A percentile compares a stretch with the other conserved stretches of the same genome.
Conservation (phyloP, 192 early-diverging fungal species). For the Funneliformis geosporum region DNA sequence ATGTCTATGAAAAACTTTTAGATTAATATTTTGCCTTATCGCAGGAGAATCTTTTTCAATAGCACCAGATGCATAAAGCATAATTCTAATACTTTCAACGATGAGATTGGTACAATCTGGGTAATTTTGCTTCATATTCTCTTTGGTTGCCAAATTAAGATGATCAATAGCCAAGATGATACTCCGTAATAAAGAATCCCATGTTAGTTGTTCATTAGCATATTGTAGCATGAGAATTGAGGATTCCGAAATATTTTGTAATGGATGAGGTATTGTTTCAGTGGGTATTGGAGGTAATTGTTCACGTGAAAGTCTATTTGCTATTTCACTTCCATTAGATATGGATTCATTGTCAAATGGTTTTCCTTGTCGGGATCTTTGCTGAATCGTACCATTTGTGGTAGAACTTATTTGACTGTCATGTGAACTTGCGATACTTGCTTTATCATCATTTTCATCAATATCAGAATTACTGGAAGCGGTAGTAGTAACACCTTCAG, state of each 20-base stretch:
- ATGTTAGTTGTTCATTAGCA: constrained; percentile 43
- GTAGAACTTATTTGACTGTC: constrained; percentile 10
- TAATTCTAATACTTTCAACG: constrained; percentile 78
- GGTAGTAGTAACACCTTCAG: constrained; percentile 5
- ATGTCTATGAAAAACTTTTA: constrained; percentile 71
- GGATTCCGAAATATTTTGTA: neutral
- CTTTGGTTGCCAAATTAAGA: constrained; percentile 54
- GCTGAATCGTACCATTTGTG: constrained; percentile 11
- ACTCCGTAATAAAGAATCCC: constrained; percentile 53
- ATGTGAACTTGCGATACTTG: constrained; percentile 21
- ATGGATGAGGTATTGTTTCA: neutral
- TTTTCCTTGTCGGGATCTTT: constrained; percentile 18
- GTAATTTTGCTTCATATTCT: constrained; percentile 56
- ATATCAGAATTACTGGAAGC: neutral
- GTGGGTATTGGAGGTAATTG: neutral
- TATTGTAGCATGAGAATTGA: neutral
- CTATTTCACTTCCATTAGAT: neutral
- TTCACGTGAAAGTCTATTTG: neutral
- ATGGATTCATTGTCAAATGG: neutral
- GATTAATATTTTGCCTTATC: constrained; percentile 61
- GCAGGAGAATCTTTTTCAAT: constrained; percentile 67
- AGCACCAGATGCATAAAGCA: constrained; percentile 81
- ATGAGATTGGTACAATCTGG: constrained; percentile 58
- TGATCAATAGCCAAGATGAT: constrained; percentile 56
- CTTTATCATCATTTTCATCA: constrained; percentile 1